Conservation (phyloP, 139 green algal species). For the Coelastrella sp. region DNA sequence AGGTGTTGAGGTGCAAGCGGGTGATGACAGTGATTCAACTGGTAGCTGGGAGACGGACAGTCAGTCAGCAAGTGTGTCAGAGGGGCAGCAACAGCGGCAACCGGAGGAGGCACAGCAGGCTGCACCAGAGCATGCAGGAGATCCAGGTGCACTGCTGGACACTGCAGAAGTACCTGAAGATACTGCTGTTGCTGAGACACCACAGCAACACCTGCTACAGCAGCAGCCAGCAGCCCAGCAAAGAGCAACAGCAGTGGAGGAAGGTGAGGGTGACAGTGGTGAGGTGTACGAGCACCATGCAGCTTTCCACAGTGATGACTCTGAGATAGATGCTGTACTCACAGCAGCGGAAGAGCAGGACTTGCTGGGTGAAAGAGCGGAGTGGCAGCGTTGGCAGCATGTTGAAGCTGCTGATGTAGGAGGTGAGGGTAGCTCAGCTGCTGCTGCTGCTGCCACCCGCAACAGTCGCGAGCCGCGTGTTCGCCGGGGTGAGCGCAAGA, state of each 20-base stretch:
- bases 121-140: background rate
- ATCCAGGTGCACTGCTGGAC: no score
- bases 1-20: background rate
- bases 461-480: background rate
- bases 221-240: background rate
- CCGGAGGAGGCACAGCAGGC: conserved; percentile 16
- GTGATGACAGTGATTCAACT: background rate
- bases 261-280: background rate
- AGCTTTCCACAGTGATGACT: background rate
- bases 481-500: conserved; percentile 26
- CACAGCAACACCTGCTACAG: background rate
- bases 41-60: conserved; percentile 40
- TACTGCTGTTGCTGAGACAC: no score
- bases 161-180: no score
- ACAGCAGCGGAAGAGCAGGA: conserved; percentile 37
- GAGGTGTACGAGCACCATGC: background rate
- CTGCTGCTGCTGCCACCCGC: background rate
- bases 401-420: background rate
- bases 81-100: background rate
- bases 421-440: background rate
- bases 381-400: conserved; percentile 4
- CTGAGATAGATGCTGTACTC: conserved; percentile 21
- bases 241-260: background rate
- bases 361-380: background rate
- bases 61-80: background rate